Evolutionary conservation across 2,329 filamentous ascomycete genomes (phyloP).

Genomic region (Knufia fluminis): DNA sequence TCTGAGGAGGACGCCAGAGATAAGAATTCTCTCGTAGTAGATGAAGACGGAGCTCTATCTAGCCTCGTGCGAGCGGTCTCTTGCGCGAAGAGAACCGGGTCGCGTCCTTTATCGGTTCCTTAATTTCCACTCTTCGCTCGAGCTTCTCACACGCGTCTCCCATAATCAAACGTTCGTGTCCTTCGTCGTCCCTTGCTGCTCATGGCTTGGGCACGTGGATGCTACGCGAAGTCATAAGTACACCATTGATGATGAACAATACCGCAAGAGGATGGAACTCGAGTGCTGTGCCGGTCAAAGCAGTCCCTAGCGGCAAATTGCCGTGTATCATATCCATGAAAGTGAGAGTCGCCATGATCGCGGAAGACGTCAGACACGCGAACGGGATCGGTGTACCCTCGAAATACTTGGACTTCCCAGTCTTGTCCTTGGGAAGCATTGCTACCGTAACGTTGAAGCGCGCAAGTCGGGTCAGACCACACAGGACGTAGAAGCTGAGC

Average conservation of each 20-base stretch:
- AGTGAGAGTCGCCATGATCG: constrained; percentile 83
- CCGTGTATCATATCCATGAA: constrained; percentile 69
- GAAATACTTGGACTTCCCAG: constrained; percentile 89
- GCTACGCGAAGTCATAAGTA: constrained; percentile 89
- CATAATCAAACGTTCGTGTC: no score
- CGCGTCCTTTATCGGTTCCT: no score
- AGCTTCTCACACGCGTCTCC: no score
- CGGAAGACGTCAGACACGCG: constrained; percentile 71
- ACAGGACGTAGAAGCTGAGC: constrained; percentile 79
- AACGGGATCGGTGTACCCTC: constrained; percentile 87
- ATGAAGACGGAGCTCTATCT: no score
- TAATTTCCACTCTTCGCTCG: no score
- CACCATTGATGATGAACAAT: constrained; percentile 81
- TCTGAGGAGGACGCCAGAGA: no score
- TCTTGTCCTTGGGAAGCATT: constrained; percentile 80
- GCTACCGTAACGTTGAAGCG: constrained; percentile 95
- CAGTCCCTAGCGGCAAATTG: constrained; percentile 65
- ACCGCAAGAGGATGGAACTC: constrained; percentile 78
- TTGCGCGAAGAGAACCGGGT: no score
- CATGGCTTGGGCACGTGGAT: constrained; percentile 83
- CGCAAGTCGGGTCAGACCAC: constrained; percentile 78
- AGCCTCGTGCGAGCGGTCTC: no score
- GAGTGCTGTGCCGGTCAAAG: constrained; percentile 55
- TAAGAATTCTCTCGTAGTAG: no score
- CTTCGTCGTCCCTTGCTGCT: not conserved